Evolutionary conservation across 768 basidiomycete genomes (phyloP), one percentile per base, ranked within the genome.

Genomic region (Suillus brevipes): DNA sequence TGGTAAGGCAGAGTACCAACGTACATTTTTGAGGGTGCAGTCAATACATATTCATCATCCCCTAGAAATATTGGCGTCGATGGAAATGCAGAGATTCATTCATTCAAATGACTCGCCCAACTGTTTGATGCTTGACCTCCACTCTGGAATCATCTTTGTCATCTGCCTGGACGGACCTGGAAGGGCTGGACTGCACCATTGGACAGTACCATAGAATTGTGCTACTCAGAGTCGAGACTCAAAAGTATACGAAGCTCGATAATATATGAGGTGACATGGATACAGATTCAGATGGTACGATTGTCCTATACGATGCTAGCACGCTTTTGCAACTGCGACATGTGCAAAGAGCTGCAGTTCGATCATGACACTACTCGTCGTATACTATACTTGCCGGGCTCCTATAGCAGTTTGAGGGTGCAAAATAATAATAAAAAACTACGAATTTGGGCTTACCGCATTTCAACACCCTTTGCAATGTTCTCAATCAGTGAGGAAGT

Each of bases 401-500:
- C 58, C 58, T 59, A 42, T 42, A 28, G 13, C 6, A 3, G 25
- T 7, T 42, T 59, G 5, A 59, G 58, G 20, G 6, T 10, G 13
- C 28, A 6, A 25, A 28, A 13, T 12, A 10, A 42, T 31, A 3
- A 42, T 20, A 18, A 42, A 18, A 42, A 28, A 25, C 18, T 42
- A 20, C 13, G 53, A n/a, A 7, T 36, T 31, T n/a, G 34, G 18
- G 12, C 57, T 50, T 60, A 74, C 78, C 73, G 72, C 67, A 73
- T 77, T 61, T 78, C 74, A 18, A 70, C 64, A 40, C 74, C 78
- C 78, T 79, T 58, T 34, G 31, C 58, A 42, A 42, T 40, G 14
- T 20, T 42, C 25, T 20, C 31, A n/a, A 59, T 59, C 56, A 47
- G 40, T 36, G 8, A 40, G 18, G 23, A 18, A n/a, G 40, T 52